Conservation (phyloP, 2,329 filamentous ascomycete genomes). For the Colletotrichum costaricense region DNA sequence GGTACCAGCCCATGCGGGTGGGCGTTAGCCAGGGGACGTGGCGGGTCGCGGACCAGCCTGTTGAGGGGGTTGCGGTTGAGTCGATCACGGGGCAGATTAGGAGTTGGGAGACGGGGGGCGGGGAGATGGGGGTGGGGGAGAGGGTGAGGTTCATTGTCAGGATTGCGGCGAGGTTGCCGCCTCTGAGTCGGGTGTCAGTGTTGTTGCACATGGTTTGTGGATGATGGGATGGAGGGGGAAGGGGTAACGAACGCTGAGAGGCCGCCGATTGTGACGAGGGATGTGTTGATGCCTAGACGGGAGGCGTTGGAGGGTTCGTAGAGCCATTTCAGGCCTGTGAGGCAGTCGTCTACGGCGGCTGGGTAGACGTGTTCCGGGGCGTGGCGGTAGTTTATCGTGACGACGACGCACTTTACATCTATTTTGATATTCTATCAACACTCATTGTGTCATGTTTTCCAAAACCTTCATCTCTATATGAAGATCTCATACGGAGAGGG, state of each 20-base stretch:
- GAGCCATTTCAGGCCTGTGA: slow-evolving; percentile 47
- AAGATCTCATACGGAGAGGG: no score
- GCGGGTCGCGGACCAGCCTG: slow-evolving; percentile 33
- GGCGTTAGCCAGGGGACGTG: slow-evolving; percentile 47
- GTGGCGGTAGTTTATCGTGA: slow-evolving; percentile 48
- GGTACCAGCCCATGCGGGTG: slow-evolving; percentile 49
- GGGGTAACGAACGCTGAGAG: slow-evolving; percentile 40
- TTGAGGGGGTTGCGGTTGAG: slow-evolving; percentile 44
- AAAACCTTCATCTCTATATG: not conserved
- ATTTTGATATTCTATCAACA: not conserved
- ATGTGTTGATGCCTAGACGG: slow-evolving; percentile 40
- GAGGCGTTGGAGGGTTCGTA: slow-evolving; percentile 29
- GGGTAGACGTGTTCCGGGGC: slow-evolving; percentile 50
- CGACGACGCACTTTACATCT: slow-evolving; percentile 43
- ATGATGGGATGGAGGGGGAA: no score
- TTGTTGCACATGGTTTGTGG: no score
- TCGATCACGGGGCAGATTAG: slow-evolving; percentile 48
- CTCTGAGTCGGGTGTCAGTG: slow-evolving; percentile 18
- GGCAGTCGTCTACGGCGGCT: slow-evolving; percentile 46
- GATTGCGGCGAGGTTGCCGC: slow-evolving; percentile 36
- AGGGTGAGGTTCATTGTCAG: slow-evolving; percentile 36
- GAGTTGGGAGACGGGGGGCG: slow-evolving; percentile 25
- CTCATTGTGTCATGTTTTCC: not conserved
- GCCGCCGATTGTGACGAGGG: slow-evolving; percentile 44
- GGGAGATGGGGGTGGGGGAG: not conserved